Conservation (phyloP, 1,139 yeast species). For the Kodamaea derodonti region DNA sequence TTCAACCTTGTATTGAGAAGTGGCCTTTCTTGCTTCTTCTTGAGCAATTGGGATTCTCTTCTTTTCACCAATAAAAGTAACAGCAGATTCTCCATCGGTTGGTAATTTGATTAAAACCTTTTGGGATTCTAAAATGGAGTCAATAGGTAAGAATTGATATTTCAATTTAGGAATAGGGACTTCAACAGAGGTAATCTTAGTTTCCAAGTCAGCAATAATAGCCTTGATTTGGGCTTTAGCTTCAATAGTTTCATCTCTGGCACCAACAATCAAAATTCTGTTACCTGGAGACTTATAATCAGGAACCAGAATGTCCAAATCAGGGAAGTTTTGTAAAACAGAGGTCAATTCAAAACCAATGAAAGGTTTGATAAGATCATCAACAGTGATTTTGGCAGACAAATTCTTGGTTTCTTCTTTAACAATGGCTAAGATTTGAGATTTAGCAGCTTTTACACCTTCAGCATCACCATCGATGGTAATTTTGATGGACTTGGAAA, state of each 20-base stretch:
- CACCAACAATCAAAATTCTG: slow-evolving; percentile 53
- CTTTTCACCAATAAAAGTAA: slow-evolving; percentile 63
- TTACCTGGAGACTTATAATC: slow-evolving; percentile 27
- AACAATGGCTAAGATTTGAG: slow-evolving; percentile 68
- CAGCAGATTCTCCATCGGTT: slow-evolving; percentile 36
- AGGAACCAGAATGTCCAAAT: slow-evolving; percentile 34
- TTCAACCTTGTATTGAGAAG: slow-evolving; percentile 53
- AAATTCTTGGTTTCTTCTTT: slow-evolving; percentile 66
- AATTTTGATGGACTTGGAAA: slow-evolving; percentile 56
- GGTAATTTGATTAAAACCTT: slow-evolving; percentile 67
- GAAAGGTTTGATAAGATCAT: slow-evolving; percentile 50
- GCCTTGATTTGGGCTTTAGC: slow-evolving; percentile 47
- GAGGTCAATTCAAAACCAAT: slow-evolving; percentile 29
- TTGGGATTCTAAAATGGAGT: slow-evolving; percentile 44
- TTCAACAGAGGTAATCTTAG: slow-evolving; percentile 32
- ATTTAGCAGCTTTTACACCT: slow-evolving; percentile 73
- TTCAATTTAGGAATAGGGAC: slow-evolving; percentile 43
- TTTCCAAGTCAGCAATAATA: slow-evolving; percentile 42
- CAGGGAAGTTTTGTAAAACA: slow-evolving; percentile 19
- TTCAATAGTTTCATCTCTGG: slow-evolving; percentile 53
- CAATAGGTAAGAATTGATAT: slow-evolving; percentile 45
- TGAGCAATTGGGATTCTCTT: slow-evolving; percentile 58
- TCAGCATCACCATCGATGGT: slow-evolving; percentile 81
- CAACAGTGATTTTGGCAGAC: slow-evolving; percentile 46
- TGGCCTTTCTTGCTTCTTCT: slow-evolving; percentile 50